Evolutionary conservation across 331 rosid genomes (phyloP).

Genomic region (Acacia concinna): DNA sequence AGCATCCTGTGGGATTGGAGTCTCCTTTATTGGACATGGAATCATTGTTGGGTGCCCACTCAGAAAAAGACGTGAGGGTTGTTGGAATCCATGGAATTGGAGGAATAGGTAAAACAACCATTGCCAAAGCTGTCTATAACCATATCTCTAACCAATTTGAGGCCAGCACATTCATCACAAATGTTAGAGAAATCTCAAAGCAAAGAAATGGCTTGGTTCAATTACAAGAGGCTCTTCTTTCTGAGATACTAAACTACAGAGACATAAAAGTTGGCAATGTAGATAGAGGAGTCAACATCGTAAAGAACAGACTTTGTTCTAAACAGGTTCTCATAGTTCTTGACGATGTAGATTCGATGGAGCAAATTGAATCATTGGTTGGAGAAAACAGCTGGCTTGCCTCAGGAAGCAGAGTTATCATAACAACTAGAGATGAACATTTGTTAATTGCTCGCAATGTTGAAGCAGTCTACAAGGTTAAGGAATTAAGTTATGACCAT

Average conservation of each 20-base stretch:
- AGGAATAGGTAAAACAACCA: neutral
- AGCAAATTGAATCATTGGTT: conserved; percentile 25
- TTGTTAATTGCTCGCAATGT: neutral
- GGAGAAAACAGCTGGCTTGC: conserved; percentile 27
- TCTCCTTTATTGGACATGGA: neutral
- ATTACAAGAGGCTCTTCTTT: conserved; percentile 15
- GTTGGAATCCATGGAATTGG: neutral
- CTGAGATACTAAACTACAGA: neutral
- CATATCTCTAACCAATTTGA: conserved; percentile 2
- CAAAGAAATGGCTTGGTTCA: neutral
- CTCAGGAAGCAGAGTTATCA: conserved; percentile 27
- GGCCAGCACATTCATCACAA: conserved; percentile 12
- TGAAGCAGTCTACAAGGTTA: neutral
- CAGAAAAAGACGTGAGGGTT: neutral
- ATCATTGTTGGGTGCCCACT: neutral
- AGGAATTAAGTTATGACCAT: neutral
- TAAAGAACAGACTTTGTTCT: conserved; percentile 2
- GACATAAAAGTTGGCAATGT: neutral
- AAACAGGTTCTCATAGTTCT: conserved; percentile 32
- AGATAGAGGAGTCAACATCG: neutral
- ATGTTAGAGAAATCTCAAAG: conserved; percentile 23
- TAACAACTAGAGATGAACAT: neutral
- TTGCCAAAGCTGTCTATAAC: neutral
- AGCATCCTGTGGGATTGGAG: conserved; percentile 27
- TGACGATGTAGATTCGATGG: conserved; percentile 27